A percentile compares a stretch with the other conserved stretches of the same genome.
phyloP scores from a whole-genome alignment of 2,329 filamentous ascomycete species.

The Lizonia empirigonia region DNA sequence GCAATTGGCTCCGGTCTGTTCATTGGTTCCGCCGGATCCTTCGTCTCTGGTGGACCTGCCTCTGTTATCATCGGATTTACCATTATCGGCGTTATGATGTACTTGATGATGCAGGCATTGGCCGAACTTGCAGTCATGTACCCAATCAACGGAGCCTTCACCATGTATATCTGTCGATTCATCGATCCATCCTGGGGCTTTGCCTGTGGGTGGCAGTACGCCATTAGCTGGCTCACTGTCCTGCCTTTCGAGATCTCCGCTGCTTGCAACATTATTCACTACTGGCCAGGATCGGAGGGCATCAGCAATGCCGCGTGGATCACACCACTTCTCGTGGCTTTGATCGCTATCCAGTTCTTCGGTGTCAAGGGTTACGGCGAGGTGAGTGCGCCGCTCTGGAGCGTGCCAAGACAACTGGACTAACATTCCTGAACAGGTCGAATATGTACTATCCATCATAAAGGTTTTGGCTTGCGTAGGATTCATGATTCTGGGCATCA shows the following conservation, averaged over 20 bases:
- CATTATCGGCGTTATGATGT: constrained; percentile 12
- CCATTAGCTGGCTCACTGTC: constrained; percentile 39
- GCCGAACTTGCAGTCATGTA: constrained; percentile 51
- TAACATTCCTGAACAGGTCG: constrained; percentile 30
- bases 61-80: constrained; percentile 21
- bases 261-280: constrained; percentile 42
- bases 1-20: constrained; percentile 65
- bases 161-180: constrained; percentile 49
- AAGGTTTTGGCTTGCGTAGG: constrained; percentile 65
- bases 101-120: constrained; percentile 48
- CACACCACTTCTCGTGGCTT: constrained; percentile 35
- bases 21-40: constrained; percentile 56
- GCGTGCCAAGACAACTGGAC: background rate
- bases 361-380: constrained; percentile 45
- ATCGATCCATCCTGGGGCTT: constrained; percentile 51
- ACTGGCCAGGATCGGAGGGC: constrained; percentile 25
- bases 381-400: constrained; percentile 33
- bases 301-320: constrained; percentile 34
- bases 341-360: constrained; percentile 40
- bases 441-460: constrained; percentile 63
- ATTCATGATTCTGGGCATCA: constrained; percentile 68
- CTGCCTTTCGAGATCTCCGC: constrained; percentile 44
- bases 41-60: constrained; percentile 14
- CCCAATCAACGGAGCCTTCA: constrained; percentile 51
- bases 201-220: constrained; percentile 46